phyloP scores from a whole-genome alignment of 768 basidiomycete species.

The Solioccasus polychromus region DNA sequence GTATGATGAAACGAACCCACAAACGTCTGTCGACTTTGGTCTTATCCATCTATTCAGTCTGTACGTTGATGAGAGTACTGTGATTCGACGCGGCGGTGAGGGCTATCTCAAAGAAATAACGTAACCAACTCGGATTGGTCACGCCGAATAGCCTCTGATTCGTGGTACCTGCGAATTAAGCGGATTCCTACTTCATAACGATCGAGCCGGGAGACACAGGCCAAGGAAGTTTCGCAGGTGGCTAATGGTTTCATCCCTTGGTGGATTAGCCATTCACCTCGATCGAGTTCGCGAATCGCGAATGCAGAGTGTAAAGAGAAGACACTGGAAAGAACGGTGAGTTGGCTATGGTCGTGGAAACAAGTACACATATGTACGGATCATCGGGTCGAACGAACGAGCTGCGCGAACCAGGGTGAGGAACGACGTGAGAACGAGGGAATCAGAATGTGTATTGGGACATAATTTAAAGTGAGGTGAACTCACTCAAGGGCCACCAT shows the following conservation, averaged over 20 bases:
- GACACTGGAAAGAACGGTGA: not conserved
- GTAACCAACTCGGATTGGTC: slow-evolving; percentile 6
- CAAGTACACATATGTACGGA: not conserved
- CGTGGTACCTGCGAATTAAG: too few species aligned
- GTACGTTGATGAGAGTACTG: too few species aligned
- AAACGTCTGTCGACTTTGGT: slow-evolving; percentile 7
- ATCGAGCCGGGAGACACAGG: too few species aligned
- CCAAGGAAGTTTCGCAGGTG: too few species aligned
- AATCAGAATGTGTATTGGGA: not conserved
- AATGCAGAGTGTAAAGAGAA: too few species aligned
- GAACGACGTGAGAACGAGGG: not conserved
- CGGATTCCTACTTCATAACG: too few species aligned
- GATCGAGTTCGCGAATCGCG: too few species aligned
- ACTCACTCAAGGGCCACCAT: not conserved
- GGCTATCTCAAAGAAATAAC: slow-evolving; percentile 4
- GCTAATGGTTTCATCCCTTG: not conserved
- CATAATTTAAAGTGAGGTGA: not conserved
- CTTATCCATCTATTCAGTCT: not conserved
- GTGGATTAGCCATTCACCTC: not conserved
- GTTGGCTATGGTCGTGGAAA: slow-evolving; percentile 7
- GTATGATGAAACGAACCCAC: slow-evolving; percentile 3
- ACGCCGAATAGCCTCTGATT: too few species aligned
- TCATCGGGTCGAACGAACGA: not conserved
- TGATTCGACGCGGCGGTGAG: not conserved
- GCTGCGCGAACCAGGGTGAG: not conserved